These are phyloP conservation scores for Saturnispora hagleri DNA, from an alignment of 805 yeast species.

Conservation along the genomic window DNA sequence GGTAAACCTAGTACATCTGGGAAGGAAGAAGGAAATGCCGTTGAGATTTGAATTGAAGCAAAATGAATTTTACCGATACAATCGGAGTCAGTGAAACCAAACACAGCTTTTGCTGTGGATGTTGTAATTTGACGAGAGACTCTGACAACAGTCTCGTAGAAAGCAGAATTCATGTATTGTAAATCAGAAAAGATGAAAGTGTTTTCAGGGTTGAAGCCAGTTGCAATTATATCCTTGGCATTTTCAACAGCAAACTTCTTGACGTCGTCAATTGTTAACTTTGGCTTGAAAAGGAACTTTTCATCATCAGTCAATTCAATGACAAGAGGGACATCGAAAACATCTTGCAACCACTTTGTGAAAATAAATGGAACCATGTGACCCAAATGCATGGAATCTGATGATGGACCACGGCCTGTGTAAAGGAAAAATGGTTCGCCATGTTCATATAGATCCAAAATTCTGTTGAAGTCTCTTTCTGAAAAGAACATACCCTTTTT, in stretches of 20 bases:
- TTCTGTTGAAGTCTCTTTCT: slow-evolving; percentile 72
- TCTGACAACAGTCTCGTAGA: slow-evolving; percentile 90
- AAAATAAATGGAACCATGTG: slow-evolving; percentile 93
- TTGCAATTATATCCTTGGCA: slow-evolving; percentile 86
- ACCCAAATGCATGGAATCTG: slow-evolving; percentile 92
- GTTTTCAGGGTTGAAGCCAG: slow-evolving; percentile 90
- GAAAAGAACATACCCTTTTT: slow-evolving; percentile 89
- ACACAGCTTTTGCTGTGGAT: slow-evolving; percentile 94
- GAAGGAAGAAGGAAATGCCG: slow-evolving; percentile 93
- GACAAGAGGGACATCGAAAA: slow-evolving; percentile 90
- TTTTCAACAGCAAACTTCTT: slow-evolving; percentile 71
- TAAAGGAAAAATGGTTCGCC: slow-evolving; percentile 93
- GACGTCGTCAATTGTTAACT: slow-evolving; percentile 82
- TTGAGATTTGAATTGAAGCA: slow-evolving; percentile 92
- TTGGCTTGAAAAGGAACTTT: slow-evolving; percentile 88
- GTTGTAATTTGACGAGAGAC: slow-evolving; percentile 92
- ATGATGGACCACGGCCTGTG: slow-evolving; percentile 96
- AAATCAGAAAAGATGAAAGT: slow-evolving; percentile 93
- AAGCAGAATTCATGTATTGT: slow-evolving; percentile 85
- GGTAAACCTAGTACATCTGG: slow-evolving; percentile 86
- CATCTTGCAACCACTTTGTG: slow-evolving; percentile 97
- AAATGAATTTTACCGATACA: slow-evolving; percentile 92
- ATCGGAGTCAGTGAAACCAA: slow-evolving; percentile 92
- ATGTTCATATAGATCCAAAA: slow-evolving; percentile 83
- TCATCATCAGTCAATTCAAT: slow-evolving; percentile 95